A percentile compares a stretch with the other conserved stretches of the same genome.
Conservation (phyloP, 2,329 filamentous ascomycete species). For the Huntiella savannae region DNA sequence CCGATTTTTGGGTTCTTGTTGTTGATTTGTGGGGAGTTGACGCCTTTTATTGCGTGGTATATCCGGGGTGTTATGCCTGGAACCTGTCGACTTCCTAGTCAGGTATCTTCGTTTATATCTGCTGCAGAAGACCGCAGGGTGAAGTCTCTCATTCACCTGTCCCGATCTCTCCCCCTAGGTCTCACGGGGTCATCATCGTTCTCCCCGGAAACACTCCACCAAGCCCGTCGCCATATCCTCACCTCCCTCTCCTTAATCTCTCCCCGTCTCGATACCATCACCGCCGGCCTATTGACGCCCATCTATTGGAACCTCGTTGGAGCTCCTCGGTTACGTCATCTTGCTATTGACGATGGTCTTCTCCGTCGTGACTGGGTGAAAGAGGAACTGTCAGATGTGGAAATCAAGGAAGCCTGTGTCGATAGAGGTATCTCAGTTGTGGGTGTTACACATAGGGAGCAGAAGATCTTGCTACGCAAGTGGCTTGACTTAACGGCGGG, state of each 20-base stretch:
- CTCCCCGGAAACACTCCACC: background rate
- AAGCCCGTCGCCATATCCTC: slow-evolving; percentile 21
- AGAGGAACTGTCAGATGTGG: slow-evolving; percentile 38
- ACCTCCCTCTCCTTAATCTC: slow-evolving; percentile 27
- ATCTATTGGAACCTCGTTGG: slow-evolving; percentile 36
- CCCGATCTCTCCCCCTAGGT: slow-evolving; percentile 19
- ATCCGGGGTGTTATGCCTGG: slow-evolving; percentile 55
- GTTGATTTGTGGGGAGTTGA: slow-evolving; percentile 67
- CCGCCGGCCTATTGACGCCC: slow-evolving; percentile 27
- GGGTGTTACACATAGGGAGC: slow-evolving; percentile 35
- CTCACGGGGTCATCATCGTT: slow-evolving; percentile 14
- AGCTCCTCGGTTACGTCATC: slow-evolving; percentile 35
- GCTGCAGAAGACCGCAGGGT: slow-evolving; percentile 29
- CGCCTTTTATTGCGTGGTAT: slow-evolving; percentile 57
- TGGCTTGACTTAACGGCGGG: slow-evolving; percentile 30
- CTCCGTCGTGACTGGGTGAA: slow-evolving; percentile 42
- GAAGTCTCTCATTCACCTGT: slow-evolving; percentile 27
- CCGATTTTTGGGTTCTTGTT: slow-evolving; percentile 62
- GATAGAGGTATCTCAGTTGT: slow-evolving; percentile 46
- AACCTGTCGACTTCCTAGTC: slow-evolving; percentile 65
- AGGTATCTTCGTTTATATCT: slow-evolving; percentile 31
- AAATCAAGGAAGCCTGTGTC: slow-evolving; percentile 50
- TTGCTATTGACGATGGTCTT: slow-evolving; percentile 53
- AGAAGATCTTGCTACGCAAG: slow-evolving; percentile 27
- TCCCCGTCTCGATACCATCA: slow-evolving; percentile 30